Evolutionary conservation across 768 basidiomycete genomes (phyloP).

Genomic region (Hygrophoropsis aurantiaca): DNA sequence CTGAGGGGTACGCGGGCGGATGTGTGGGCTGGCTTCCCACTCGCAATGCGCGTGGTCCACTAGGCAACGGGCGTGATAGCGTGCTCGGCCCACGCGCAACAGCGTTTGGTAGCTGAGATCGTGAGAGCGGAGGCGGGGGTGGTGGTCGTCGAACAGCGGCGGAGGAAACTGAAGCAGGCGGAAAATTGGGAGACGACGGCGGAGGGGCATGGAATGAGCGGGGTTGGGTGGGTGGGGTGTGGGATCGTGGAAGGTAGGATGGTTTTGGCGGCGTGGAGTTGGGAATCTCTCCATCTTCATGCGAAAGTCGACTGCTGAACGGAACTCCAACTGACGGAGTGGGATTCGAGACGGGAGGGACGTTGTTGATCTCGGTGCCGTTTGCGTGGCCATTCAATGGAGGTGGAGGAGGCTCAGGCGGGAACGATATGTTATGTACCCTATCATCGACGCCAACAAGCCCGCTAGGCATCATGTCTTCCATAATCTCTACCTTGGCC

Average conservation of each 20-base stretch:
- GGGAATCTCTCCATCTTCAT: slow-evolving; percentile 55
- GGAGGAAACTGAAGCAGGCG: slow-evolving; percentile 20
- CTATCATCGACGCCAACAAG: slow-evolving; percentile 15
- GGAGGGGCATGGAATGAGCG: slow-evolving; percentile 39
- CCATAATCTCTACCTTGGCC: slow-evolving; percentile 26
- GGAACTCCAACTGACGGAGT: slow-evolving; percentile 10
- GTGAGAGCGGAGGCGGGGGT: slow-evolving; percentile 27
- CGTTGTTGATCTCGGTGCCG: slow-evolving; percentile 17
- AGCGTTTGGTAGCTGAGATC: slow-evolving; percentile 26
- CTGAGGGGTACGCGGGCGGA: slow-evolving; percentile 13
- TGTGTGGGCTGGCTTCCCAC: slow-evolving; percentile 23
- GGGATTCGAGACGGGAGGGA: not conserved
- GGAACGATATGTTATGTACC: slow-evolving; percentile 21
- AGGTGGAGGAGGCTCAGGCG: slow-evolving; percentile 31
- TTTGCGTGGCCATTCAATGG: slow-evolving; percentile 20
- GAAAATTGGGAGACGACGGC: slow-evolving; percentile 22
- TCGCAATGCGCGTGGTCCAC: slow-evolving; percentile 40
- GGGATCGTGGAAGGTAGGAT: slow-evolving; percentile 36
- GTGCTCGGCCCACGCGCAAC: slow-evolving; percentile 18
- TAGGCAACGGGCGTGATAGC: slow-evolving; percentile 34
- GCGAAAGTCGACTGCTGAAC: slow-evolving; percentile 33
- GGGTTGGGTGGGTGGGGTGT: slow-evolving; percentile 48
- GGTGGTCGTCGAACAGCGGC: slow-evolving; percentile 27
- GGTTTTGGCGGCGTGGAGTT: slow-evolving; percentile 35
- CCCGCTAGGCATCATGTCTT: slow-evolving; percentile 18